Conservation (phyloP, 73 alveolate species). For the Blepharisma stoltei region DNA sequence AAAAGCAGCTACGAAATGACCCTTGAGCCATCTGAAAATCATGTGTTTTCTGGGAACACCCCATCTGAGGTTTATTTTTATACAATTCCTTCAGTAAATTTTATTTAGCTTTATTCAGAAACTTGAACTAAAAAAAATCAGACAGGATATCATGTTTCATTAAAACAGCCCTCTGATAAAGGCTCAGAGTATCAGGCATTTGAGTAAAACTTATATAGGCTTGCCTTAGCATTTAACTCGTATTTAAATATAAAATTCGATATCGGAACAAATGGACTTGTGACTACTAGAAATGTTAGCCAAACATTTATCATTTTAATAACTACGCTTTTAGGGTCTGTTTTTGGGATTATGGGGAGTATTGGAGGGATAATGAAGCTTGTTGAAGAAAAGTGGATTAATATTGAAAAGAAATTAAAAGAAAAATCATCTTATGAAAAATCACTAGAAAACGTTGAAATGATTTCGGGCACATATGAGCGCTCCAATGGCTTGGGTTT, state of each 20-base stretch:
- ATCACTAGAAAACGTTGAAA: no score
- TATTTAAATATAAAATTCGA: background rate
- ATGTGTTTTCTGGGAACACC: background rate
- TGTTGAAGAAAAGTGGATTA: background rate
- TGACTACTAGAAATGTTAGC: background rate
- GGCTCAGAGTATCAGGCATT: background rate
- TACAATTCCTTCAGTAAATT: conserved; percentile 17
- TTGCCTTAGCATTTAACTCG: background rate
- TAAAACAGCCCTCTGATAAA: background rate
- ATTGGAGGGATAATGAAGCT: background rate
- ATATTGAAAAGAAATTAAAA: no score
- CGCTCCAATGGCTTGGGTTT: no score
- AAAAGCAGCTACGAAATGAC: background rate
- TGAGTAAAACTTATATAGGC: background rate
- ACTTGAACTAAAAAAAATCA: background rate
- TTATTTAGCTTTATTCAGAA: conserved; percentile 1
- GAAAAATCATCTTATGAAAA: no score
- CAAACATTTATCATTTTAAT: background rate
- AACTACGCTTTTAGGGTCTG: background rate
- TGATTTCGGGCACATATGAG: no score
- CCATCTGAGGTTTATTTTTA: background rate
- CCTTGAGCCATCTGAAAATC: background rate
- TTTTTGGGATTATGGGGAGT: conserved; percentile 23
- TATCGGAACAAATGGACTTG: background rate
- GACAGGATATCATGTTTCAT: conserved; percentile 19